Percentiles rank a stretch among this genome's conserved stretches.
Evolutionary conservation across 805 yeast genomes (phyloP).

Genomic region (Kluyveromyces lactis): DNA sequence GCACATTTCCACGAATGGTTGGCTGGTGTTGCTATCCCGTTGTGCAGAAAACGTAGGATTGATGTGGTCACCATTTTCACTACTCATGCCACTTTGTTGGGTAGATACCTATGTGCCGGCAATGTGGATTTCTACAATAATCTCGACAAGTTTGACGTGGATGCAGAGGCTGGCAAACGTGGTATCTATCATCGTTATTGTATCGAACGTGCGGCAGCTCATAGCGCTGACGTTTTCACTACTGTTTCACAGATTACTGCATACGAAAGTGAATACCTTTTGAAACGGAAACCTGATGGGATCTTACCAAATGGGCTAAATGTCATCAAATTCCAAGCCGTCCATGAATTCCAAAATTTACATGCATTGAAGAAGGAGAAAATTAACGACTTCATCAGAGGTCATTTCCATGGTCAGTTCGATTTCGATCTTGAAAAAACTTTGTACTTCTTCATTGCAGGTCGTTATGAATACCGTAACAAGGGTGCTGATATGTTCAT

Average conservation of each 20-base stretch:
- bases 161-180: slow-evolving; percentile 95
- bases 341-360: slow-evolving; percentile 94
- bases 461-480: slow-evolving; percentile 92
- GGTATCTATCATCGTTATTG: slow-evolving; percentile 97
- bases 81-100: slow-evolving; percentile 92
- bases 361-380: slow-evolving; percentile 88
- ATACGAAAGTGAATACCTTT: slow-evolving; percentile 82
- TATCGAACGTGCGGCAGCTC: slow-evolving; percentile 94
- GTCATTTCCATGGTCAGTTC: slow-evolving; percentile 94
- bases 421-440: slow-evolving; percentile 94
- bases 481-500: slow-evolving; percentile 95
- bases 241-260: slow-evolving; percentile 98
- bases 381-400: slow-evolving; percentile 89
- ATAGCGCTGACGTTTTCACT: slow-evolving; percentile 92
- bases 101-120: slow-evolving; percentile 93
- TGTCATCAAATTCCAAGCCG: slow-evolving; percentile 93
- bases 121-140: slow-evolving; percentile 93
- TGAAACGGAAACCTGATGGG: slow-evolving; percentile 95
- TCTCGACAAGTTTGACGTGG: slow-evolving; percentile 82
- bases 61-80: slow-evolving; percentile 95
- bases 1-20: slow-evolving; percentile 98
- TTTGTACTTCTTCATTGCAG: slow-evolving; percentile 90
- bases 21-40: slow-evolving; percentile 91
- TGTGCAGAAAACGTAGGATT: slow-evolving; percentile 82
- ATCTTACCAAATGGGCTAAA: slow-evolving; percentile 94